phyloP scores from a whole-genome alignment of 2,329 filamentous ascomycete genomes.

The Dactylellina haptotyla region DNA sequence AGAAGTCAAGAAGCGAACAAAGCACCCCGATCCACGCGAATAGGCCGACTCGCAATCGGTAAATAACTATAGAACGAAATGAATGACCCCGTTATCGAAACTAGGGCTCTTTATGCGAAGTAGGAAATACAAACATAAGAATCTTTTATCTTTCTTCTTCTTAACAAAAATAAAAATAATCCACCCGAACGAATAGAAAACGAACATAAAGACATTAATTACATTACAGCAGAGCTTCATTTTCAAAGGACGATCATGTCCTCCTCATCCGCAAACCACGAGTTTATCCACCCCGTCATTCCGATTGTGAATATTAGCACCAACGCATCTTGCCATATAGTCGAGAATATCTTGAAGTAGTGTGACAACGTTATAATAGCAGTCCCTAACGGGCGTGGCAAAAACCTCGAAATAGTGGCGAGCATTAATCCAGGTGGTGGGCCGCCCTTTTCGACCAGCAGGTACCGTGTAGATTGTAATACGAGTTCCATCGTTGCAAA shows the following conservation, averaged over 20 bases:
- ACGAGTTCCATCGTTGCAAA: slow-evolving; percentile 81
- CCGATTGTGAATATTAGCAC: slow-evolving; percentile 59
- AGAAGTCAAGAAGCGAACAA: not conserved
- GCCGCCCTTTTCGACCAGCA: slow-evolving; percentile 70
- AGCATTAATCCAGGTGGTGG: slow-evolving; percentile 71
- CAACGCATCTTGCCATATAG: slow-evolving; percentile 57
- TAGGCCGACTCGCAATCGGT: slow-evolving; percentile 15
- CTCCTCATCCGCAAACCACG: slow-evolving; percentile 39
- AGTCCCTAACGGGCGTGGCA: slow-evolving; percentile 70
- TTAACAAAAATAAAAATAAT: not conserved
- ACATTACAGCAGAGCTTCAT: not conserved
- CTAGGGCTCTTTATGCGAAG: not conserved
- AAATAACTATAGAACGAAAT: not conserved
- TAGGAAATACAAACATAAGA: not conserved
- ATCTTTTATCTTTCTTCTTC: not conserved
- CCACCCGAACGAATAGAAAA: not conserved
- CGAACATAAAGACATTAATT: not conserved
- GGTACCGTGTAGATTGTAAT: slow-evolving; percentile 76
- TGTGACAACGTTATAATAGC: slow-evolving; percentile 57
- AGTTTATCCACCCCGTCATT: slow-evolving; percentile 58
- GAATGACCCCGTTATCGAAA: slow-evolving; percentile 13
- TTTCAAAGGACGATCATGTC: not conserved
- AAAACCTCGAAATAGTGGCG: slow-evolving; percentile 71
- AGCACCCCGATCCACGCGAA: not conserved
- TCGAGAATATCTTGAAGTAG: slow-evolving; percentile 59